These are phyloP conservation scores for Hypoxylon sp. DNA, from an alignment of 2,329 filamentous ascomycete species.

Conservation along the genomic window DNA sequence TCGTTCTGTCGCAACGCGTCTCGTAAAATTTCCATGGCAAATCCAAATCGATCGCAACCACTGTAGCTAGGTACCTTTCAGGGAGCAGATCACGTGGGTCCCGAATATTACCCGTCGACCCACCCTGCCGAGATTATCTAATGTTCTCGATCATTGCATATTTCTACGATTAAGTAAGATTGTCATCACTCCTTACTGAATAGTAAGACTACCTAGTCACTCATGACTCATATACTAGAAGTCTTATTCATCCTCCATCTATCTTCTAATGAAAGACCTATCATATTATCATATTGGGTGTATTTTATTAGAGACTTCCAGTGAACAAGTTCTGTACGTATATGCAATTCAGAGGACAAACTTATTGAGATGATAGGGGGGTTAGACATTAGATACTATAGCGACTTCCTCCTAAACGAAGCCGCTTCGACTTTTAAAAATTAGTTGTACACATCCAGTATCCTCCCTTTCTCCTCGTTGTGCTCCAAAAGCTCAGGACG, in stretches of 20 bases:
- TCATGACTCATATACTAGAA: neutral
- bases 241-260: no score
- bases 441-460: slow-evolving; percentile 28
- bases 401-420: slow-evolving; percentile 18
- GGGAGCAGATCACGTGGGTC: slow-evolving; percentile 26
- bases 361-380: slow-evolving; percentile 1
- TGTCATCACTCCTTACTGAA: no score
- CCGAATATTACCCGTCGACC: slow-evolving; percentile 6
- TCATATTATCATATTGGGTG: neutral
- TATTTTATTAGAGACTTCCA: no score
- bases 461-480: slow-evolving; percentile 13
- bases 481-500: slow-evolving; percentile 13
- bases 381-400: slow-evolving; percentile 39
- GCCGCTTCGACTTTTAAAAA: slow-evolving; percentile 18
- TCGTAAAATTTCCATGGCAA: slow-evolving; percentile 34
- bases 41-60: slow-evolving; percentile 8
- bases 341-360: neutral
- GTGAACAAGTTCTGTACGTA: neutral
- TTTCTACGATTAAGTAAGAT: neutral
- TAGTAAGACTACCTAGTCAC: neutral
- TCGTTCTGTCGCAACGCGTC: slow-evolving; percentile 38
- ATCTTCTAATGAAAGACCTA: neutral
- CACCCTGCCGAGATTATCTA: neutral
- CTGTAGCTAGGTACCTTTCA: slow-evolving; percentile 7
- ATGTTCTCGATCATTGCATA: neutral